Conservation (phyloP, 495 filamentous ascomycete genomes). For the Lasiosphaeriaceae sp. region DNA sequence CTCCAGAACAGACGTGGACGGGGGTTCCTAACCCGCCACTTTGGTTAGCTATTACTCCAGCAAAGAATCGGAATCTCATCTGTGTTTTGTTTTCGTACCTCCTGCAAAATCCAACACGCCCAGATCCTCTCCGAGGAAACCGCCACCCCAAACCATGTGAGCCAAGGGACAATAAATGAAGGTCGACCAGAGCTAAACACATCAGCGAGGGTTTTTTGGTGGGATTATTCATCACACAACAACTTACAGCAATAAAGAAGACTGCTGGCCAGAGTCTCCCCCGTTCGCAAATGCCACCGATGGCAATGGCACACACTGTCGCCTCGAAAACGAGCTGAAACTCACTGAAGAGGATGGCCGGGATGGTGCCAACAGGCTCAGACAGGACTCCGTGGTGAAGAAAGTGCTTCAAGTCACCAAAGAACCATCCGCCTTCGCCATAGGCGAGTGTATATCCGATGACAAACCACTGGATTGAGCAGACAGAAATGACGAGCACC, state of each 20-base stretch:
- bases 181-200: constrained; percentile 21
- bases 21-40: constrained; percentile 54
- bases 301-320: constrained; percentile 26
- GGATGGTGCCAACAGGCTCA: constrained; percentile 26
- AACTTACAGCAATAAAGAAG: constrained; percentile 20
- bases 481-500: constrained; percentile 23
- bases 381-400: constrained; percentile 20
- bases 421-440: constrained; percentile 25
- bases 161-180: constrained; percentile 26
- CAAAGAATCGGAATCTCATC: not conserved
- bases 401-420: constrained; percentile 19
- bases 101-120: constrained; percentile 28
- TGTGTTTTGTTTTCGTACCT: constrained; percentile 5
- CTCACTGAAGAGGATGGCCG: constrained; percentile 25
- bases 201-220: not conserved
- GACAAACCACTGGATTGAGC: constrained; percentile 28
- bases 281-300: constrained; percentile 28
- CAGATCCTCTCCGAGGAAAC: constrained; percentile 20
- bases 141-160: constrained; percentile 27
- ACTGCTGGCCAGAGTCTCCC: constrained; percentile 19
- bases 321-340: constrained; percentile 28
- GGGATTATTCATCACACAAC: not conserved
- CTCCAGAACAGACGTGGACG: constrained; percentile 81
- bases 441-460: constrained; percentile 26
- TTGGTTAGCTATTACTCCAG: not conserved